These are phyloP conservation scores for Tieghemostelium lacteum DNA, from an alignment of 78 protist genomes.

Conservation along the genomic window DNA sequence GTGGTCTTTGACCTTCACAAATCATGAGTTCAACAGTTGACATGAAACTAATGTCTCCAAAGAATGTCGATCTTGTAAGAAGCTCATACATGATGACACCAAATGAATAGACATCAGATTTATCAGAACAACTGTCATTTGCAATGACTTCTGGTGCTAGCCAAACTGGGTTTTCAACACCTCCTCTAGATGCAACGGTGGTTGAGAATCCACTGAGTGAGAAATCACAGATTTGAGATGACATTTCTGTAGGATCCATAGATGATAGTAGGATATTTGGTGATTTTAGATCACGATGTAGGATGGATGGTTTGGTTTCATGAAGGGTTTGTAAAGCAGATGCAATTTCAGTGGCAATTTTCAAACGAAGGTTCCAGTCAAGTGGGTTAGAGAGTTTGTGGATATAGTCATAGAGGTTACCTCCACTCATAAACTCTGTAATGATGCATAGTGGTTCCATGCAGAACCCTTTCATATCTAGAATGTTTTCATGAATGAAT, in stretches of 20 bases:
- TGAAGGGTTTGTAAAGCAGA: constrained; percentile 53
- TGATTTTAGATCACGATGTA: constrained; percentile 72
- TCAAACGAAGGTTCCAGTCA: constrained; percentile 26
- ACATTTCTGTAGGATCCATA: constrained; percentile 8
- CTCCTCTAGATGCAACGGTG: constrained; percentile 12
- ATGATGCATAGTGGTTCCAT: constrained; percentile 65
- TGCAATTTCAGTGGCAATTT: constrained; percentile 51
- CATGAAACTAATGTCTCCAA: constrained; percentile 59
- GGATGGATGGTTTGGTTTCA: constrained; percentile 47
- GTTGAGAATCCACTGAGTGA: constrained; percentile 70
- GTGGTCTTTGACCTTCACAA: constrained; percentile 70
- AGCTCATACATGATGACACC: constrained; percentile 76
- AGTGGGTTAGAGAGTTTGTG: constrained; percentile 36
- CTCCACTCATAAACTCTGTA: constrained; percentile 75
- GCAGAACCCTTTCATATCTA: constrained; percentile 74
- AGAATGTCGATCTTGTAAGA: constrained; percentile 30
- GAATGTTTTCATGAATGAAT: constrained; percentile 49
- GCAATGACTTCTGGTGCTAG: constrained; percentile 81
- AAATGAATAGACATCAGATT: constrained; percentile 68
- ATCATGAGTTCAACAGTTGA: constrained; percentile 51
- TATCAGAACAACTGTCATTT: constrained; percentile 51
- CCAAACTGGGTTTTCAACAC: constrained; percentile 85
- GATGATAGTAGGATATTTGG: constrained; percentile 64
- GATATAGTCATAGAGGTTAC: constrained; percentile 67
- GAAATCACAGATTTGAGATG: constrained; percentile 71